Base-by-base conservation (phyloP, 345 rosid genomes). In the Mercurialis annua region DNA sequence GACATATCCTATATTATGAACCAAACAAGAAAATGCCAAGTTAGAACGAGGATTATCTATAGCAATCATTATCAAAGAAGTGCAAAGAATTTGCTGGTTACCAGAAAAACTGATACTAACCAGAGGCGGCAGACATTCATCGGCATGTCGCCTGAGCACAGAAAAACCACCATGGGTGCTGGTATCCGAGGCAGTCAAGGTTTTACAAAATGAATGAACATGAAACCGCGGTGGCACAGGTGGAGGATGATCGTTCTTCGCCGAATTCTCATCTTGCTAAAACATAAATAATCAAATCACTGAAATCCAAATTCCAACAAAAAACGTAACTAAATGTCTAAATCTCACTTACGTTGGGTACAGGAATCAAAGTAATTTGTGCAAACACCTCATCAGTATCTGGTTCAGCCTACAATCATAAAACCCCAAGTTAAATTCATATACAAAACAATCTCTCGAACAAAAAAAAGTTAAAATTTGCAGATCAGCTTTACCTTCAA, bases 111-210 rank as follows among this genome's bases (percentile, higher is more conserved):
- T n/a, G 30, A 14, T 1, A 46, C 81, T 62, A 61, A 86, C 88
- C 85, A 86, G 78, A 2, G 86, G 81, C 9, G 88, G 91, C 8
- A 84, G 67, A 73, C 91, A 86, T 72, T 86, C 88, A 59, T 82
- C 87, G 0, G 91, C 91, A 62, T 82, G 86, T n/a, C 87, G 81
- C 47, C 84, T 76, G 61, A 81, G 75, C 11, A 84, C 88, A 14
- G 91, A 86, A 74, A 86, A 84, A 4, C 91, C 91, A 5, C 91
- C 91, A 33, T 86, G 91, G 49, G 87, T 86, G 71, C 87, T 86
- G 1, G 90, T 86, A 71, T 86, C 90, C 0, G 87, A 85, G 4
- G 87, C 85, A 6, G 87, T 86, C n/a, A 86, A 78, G 15, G 84
- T 80, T 73, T 83, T 83, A 57, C 82, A 83, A 65, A 83, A 86